These are phyloP conservation scores for Hirsutella thompsonii DNA, from an alignment of 2,329 filamentous ascomycete species.

Conservation along the genomic window DNA sequence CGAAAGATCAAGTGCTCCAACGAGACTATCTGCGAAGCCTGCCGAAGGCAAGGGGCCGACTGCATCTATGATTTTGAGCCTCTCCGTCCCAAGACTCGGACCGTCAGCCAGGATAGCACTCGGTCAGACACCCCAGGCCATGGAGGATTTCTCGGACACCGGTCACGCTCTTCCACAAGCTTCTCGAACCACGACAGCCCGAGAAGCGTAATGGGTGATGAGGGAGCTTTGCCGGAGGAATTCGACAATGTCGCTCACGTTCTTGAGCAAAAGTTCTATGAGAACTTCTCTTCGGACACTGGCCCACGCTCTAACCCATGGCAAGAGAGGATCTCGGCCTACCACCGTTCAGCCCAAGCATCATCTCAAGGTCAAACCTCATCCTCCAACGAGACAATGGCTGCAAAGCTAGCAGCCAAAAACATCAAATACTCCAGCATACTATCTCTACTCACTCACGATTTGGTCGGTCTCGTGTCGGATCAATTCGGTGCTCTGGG, in stretches of 20 bases:
- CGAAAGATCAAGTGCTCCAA: slow-evolving; percentile 25
- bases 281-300: slow-evolving; percentile 12
- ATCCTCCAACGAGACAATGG: not conserved
- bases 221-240: slow-evolving; percentile 7
- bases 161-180: slow-evolving; percentile 13
- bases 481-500: slow-evolving; percentile 18
- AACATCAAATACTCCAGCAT: slow-evolving; percentile 13
- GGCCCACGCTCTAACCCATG: slow-evolving; percentile 8
- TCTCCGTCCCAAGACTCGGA: slow-evolving; percentile 14
- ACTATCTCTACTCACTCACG: slow-evolving; percentile 15
- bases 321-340: slow-evolving; percentile 10
- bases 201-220: slow-evolving; percentile 9
- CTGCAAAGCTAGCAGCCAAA: slow-evolving; percentile 7
- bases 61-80: slow-evolving; percentile 25
- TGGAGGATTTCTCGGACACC: slow-evolving; percentile 8
- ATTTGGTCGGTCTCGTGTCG: slow-evolving; percentile 17
- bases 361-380: slow-evolving; percentile 3
- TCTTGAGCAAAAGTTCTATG: slow-evolving; percentile 17
- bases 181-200: slow-evolving; percentile 13
- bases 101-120: slow-evolving; percentile 13
- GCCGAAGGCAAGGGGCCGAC: slow-evolving; percentile 20
- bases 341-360: slow-evolving; percentile 7
- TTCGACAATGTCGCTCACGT: slow-evolving; percentile 14
- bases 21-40: slow-evolving; percentile 23
- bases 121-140: slow-evolving; percentile 6